Conservation (phyloP, 176 grass and related monocot genomes). For the Carex littledalei region DNA sequence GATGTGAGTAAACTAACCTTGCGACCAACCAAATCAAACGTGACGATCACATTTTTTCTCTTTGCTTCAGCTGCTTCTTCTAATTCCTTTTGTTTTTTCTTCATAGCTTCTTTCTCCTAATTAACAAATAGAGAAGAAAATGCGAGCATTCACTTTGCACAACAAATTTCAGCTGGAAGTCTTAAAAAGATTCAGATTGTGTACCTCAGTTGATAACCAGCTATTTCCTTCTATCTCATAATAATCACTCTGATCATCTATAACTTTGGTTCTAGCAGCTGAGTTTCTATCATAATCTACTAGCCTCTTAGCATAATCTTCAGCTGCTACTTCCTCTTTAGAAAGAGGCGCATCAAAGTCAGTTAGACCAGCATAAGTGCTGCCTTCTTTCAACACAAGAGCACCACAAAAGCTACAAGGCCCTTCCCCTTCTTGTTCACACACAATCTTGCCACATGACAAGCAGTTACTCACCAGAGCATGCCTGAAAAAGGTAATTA, state of each 20-base stretch:
- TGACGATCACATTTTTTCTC: constrained; percentile 67
- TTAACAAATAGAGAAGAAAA: constrained; percentile 14
- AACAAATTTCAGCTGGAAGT: constrained; percentile 5
- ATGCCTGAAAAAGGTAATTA: constrained; percentile 8
- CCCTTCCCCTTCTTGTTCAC: constrained; percentile 97
- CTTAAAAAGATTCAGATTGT: constrained; percentile 7
- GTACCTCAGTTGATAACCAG: constrained; percentile 87
- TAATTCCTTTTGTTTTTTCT: constrained; percentile 59
- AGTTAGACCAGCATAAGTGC: constrained; percentile 91
- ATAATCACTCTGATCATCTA: constrained; percentile 98
- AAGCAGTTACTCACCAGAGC: constrained; percentile 88
- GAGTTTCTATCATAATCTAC: constrained; percentile 94
- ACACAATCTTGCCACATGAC: constrained; percentile 97
- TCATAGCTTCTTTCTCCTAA: constrained; percentile 72
- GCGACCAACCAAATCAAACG: constrained; percentile 95
- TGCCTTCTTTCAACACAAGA: constrained; percentile 88
- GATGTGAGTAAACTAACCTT: constrained; percentile 51
- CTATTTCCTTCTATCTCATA: constrained; percentile 99
- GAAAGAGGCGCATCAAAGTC: constrained; percentile 65
- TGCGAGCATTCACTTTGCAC: background rate
- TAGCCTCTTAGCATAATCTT: constrained; percentile 87
- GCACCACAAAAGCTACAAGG: constrained; percentile 92
- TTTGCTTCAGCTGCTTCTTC: constrained; percentile 58
- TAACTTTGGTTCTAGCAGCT: constrained; percentile 92
- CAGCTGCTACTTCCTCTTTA: constrained; percentile 70